These are phyloP conservation scores for Cynanchum wilfordii DNA, from an alignment of 257 asterid species.

Conservation along the genomic window DNA sequence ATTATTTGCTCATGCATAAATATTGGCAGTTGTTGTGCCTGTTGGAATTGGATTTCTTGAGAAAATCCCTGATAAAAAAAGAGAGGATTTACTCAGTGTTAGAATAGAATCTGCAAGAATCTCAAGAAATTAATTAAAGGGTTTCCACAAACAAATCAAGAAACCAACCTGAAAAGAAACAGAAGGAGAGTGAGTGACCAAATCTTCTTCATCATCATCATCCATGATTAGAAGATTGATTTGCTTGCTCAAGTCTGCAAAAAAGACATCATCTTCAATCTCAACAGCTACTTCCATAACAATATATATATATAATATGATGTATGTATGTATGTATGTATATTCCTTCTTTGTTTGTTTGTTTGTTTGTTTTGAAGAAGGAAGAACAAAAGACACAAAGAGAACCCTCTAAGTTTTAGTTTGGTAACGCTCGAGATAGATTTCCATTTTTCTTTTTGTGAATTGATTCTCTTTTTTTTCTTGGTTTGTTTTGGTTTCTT, in stretches of 20 bases:
- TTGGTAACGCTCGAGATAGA: background rate
- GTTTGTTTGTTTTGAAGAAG: background rate
- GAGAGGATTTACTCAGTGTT: background rate
- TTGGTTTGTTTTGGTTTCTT: too few relatives aligned
- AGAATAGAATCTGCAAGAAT: background rate
- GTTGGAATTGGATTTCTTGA: slow-evolving; percentile 38
- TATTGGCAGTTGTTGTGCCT: slow-evolving; percentile 36
- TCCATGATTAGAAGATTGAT: slow-evolving; percentile 85
- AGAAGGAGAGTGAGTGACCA: slow-evolving; percentile 36
- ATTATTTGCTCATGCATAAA: slow-evolving; percentile 27
- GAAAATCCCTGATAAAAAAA: slow-evolving; percentile 31
- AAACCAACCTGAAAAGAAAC: slow-evolving; percentile 47
- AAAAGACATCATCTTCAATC: slow-evolving; percentile 74
- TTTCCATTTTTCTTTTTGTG: background rate
- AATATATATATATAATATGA: background rate
- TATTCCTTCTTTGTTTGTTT: too few relatives aligned
- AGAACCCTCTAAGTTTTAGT: background rate
- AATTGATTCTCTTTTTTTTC: background rate
- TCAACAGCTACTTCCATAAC: slow-evolving; percentile 52
- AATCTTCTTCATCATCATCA: slow-evolving; percentile 61
- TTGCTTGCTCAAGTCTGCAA: slow-evolving; percentile 76
- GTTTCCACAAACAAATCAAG: background rate
- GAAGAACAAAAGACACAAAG: slow-evolving; percentile 1
- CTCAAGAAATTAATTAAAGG: background rate
- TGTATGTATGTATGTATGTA: background rate